These are phyloP conservation scores for Dittrichia graveolens DNA, from an alignment of 129 eudicot genomes.

Conservation along the genomic window DNA sequence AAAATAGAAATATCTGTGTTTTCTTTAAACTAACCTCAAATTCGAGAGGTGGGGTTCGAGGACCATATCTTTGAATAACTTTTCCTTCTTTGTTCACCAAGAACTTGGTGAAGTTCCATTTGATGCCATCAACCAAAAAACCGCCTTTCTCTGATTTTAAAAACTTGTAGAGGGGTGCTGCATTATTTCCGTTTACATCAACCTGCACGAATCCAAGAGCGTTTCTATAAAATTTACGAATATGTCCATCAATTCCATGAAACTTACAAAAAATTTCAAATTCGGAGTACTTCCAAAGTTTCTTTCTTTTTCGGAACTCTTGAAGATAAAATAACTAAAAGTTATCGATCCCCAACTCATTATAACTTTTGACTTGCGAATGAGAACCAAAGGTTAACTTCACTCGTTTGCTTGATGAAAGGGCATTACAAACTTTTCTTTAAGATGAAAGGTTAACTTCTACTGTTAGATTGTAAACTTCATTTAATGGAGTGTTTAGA, in stretches of 20 bases:
- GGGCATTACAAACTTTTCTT: neutral
- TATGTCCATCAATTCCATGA: slow-evolving; percentile 4
- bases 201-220: slow-evolving; percentile 44
- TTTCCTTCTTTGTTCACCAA: slow-evolving; percentile 81
- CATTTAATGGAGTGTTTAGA: slow-evolving; percentile 7
- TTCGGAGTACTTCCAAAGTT: neutral
- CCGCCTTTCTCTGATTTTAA: slow-evolving; percentile 79
- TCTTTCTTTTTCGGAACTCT: neutral
- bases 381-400: neutral
- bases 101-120: slow-evolving; percentile 96
- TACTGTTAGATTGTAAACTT: slow-evolving; percentile 9
- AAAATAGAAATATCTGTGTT: neutral
- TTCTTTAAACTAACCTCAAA: slow-evolving; percentile 57
- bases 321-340: neutral
- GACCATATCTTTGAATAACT: slow-evolving; percentile 75
- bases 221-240: neutral
- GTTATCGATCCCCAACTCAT: neutral
- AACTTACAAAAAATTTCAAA: neutral
- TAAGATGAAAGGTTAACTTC: neutral
- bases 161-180: slow-evolving; percentile 83
- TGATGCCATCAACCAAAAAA: slow-evolving; percentile 65
- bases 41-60: slow-evolving; percentile 76
- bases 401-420: slow-evolving; percentile 5
- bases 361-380: slow-evolving; percentile 3
- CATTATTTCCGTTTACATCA: slow-evolving; percentile 86